Evolutionary conservation across 805 yeast genomes (phyloP).

Genomic region (Cyberlindnera petersonii): DNA sequence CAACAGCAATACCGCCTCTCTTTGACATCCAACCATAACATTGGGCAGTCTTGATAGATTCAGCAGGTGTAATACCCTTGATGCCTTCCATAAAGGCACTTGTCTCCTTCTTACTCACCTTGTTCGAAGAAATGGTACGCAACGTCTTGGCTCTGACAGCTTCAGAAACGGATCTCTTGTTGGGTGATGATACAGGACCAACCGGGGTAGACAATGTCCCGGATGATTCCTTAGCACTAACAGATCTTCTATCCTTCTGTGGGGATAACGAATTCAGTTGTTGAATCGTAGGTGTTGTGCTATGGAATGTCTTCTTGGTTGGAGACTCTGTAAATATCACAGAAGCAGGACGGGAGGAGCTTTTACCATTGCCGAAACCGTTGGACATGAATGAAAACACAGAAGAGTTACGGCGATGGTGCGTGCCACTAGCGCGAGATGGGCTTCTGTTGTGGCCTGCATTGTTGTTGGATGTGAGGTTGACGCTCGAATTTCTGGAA

Average conservation of each 20-base stretch:
- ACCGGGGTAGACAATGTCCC: background rate
- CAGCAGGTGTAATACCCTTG: slow-evolving; percentile 65
- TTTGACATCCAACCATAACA: slow-evolving; percentile 96
- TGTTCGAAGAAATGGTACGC: slow-evolving; percentile 50
- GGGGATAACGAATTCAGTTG: slow-evolving; percentile 18
- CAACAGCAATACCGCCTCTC: slow-evolving; percentile 76
- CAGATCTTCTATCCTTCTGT: slow-evolving; percentile 42
- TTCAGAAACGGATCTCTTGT: slow-evolving; percentile 45
- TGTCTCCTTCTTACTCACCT: slow-evolving; percentile 57
- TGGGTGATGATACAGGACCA: slow-evolving; percentile 20
- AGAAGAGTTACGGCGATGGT: slow-evolving; percentile 59
- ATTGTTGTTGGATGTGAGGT: slow-evolving; percentile 20
- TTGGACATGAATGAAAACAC: slow-evolving; percentile 45
- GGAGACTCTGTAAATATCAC: slow-evolving; percentile 14
- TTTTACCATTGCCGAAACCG: slow-evolving; percentile 9
- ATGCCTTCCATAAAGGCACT: slow-evolving; percentile 89
- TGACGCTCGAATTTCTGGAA: slow-evolving; percentile 33
- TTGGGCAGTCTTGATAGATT: slow-evolving; percentile 71
- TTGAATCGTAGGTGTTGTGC: slow-evolving; percentile 14
- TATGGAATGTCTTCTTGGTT: slow-evolving; percentile 12
- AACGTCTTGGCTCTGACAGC: slow-evolving; percentile 48
- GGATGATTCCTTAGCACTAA: slow-evolving; percentile 44
- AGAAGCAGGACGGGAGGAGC: slow-evolving; percentile 17
- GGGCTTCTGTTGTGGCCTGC: slow-evolving; percentile 38
- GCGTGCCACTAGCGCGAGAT: slow-evolving; percentile 37